Evolutionary conservation across 169 alveolate genomes (phyloP), one percentile per base, ranked within the genome.

Genomic region (Blepharisma undulans): DNA sequence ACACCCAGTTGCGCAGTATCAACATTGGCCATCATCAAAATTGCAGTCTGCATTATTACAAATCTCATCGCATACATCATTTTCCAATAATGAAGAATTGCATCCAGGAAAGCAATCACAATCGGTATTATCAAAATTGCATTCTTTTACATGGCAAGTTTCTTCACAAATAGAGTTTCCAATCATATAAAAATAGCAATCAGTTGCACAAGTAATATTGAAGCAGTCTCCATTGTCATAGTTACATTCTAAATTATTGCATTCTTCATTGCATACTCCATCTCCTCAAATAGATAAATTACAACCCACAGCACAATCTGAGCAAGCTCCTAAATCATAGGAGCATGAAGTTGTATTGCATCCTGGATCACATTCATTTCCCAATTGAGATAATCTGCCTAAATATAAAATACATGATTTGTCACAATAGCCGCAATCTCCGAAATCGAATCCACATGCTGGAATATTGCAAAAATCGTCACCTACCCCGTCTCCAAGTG

Each of bases 191-290:
- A 14, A 14, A 29, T 25, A 74, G 10, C 80, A 74, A 10, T 25
- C 80, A 22, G 8, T 5, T 10, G 36, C 33, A 5, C 80, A 74
- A 29, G 34, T 60, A 18, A 3, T 25, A 48, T 32, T 25, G 4
- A 19, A 33, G 29, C 91, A 86, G 30, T 60, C 84, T 32, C 84
- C 84, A 66, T 36, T 36, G 72, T 86, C 91, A 27, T 6, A 66
- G 27, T 36, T 32, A 48, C 91, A 86, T 27, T 61, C 29, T 16
- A 18, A 7, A 5, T 32, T 30, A 48, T 48, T 48, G 66, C 66
- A 48, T 48, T 48, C 66, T 48, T 48, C 66, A 1, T 48, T 48
- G 66, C 66, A 48, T 10, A 48, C 14, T 48, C 66, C 66, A 48
- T 48, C 66, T 10, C 66, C 66, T 19, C 61, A 18, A 19, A 19